Evolutionary conservation across 805 yeast genomes (phyloP), one percentile per base, ranked within the genome.

Genomic region (Candida wancherniae): DNA sequence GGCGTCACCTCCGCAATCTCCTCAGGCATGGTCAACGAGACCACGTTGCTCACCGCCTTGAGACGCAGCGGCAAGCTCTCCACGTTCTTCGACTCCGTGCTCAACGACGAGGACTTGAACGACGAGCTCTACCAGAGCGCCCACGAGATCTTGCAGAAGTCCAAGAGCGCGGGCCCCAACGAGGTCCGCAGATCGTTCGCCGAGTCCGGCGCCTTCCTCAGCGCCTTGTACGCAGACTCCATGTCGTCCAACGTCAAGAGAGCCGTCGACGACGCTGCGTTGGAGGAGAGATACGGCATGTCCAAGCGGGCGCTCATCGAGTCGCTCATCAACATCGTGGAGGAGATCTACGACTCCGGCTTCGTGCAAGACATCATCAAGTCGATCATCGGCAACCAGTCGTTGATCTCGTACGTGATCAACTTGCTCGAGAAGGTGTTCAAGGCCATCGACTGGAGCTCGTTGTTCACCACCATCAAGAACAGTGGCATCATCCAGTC

Each of bases 401-500:
- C 36, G 6, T 37, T 51, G 22, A 31, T 45, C 21, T 42, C 42
- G 8, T 44, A 48, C 20, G 53, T 53, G 26, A 34, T 46, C 9
- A 32, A 33, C 9, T 39, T 58, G 23, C 24, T 54, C 6, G 24
- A 44, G 9, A 38, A 48, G 21, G 42, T 55, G n/a, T 32, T 57
- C 30, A 31, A 37, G 24, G 46, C 48, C 26, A 44, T 46, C 32
- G 42, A 54, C 33, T 52, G 50, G 37, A 17, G 37, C 4, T 29
- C 41, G 5, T 28, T 58, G 24, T 54, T 44, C 37, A 37, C 36
- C 12, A 37, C 50, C 10, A 42, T 58, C 26, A 55, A 54, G 34
- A 45, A 46, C 25, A 54, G 61, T 20, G 61, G 56, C 14, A 30
- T 51, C 24, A 46, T 47, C 25, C 36, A 37, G 22, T 34, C 35